Conservation (phyloP, 1,284 basidiomycete genomes). For the Porodaedalea pini region DNA sequence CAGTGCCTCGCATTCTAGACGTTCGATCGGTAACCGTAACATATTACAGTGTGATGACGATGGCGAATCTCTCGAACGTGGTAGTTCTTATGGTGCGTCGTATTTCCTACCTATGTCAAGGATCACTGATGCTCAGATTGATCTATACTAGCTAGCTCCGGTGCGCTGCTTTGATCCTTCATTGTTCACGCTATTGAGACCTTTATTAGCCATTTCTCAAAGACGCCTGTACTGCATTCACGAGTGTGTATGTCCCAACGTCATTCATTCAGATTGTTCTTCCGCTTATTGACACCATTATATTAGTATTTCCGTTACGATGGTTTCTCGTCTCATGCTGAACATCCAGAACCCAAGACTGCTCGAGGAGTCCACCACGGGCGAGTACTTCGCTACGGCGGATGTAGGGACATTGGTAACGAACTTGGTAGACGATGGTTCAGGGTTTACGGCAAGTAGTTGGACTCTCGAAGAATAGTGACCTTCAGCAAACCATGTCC, state of each 20-base stretch:
- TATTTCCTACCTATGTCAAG: not conserved
- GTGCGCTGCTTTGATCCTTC: not conserved
- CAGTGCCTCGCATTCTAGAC: not conserved
- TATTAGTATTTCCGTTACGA: slow-evolving; percentile 7
- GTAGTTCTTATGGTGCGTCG: slow-evolving; percentile 4
- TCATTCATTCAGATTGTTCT: not conserved
- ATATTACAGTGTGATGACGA: not conserved
- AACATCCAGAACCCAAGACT: slow-evolving; percentile 14
- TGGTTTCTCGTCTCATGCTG: slow-evolving; percentile 13
- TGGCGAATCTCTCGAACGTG: slow-evolving; percentile 15
- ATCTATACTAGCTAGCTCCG: not conserved
- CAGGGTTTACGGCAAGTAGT: not conserved
- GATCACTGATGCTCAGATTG: not conserved
- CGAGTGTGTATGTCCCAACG: not conserved
- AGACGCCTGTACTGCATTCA: slow-evolving; percentile 7
- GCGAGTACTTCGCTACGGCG: not conserved
- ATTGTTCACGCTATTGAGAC: too few species aligned
- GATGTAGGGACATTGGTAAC: slow-evolving; percentile 1
- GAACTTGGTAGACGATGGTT: not conserved
- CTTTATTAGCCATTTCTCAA: slow-evolving; percentile 4
- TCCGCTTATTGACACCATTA: not conserved
- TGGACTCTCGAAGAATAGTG: not conserved
- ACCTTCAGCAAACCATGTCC: too few species aligned
- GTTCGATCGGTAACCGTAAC: not conserved
- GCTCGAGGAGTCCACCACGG: not conserved